phyloP scores from a whole-genome alignment of 805 yeast species.

The Dipodascopsis uninucleata region DNA sequence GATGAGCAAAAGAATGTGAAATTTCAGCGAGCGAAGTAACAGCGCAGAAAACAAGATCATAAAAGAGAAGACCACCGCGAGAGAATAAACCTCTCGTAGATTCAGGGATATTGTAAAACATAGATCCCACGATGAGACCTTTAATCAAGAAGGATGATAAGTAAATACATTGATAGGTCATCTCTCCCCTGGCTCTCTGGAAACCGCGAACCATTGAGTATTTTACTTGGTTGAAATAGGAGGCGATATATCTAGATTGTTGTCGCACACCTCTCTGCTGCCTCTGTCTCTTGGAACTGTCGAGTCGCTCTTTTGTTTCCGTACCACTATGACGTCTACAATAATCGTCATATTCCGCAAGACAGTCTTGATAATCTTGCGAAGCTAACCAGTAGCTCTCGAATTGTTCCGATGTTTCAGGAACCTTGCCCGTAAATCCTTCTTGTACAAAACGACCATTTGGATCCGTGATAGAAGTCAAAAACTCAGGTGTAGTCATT shows the following conservation, averaged over 20 bases:
- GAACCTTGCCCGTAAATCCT: conserved; percentile 50
- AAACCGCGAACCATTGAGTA: conserved; percentile 32
- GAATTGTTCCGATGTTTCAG: conserved; percentile 43
- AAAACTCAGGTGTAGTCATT: conserved; percentile 47
- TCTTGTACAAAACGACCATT: conserved; percentile 44
- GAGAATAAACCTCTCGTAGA: conserved; percentile 55
- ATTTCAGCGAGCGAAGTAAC: conserved; percentile 47
- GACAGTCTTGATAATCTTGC: conserved; percentile 44
- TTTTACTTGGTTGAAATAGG: conserved; percentile 47
- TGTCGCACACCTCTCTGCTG: conserved; percentile 40
- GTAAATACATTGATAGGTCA: conserved; percentile 46
- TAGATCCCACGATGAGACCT: conserved; percentile 61
- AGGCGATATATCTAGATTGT: conserved; percentile 45
- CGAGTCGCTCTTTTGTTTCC: no score
- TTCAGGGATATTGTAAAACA: conserved; percentile 52
- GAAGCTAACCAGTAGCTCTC: conserved; percentile 51
- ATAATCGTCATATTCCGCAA: conserved; percentile 54
- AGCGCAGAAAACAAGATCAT: conserved; percentile 40
- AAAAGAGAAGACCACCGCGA: conserved; percentile 62
- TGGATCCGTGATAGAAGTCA: conserved; percentile 43
- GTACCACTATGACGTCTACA: no score
- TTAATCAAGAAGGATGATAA: conserved; percentile 50
- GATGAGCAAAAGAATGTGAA: conserved; percentile 43
- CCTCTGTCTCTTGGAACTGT: no score
- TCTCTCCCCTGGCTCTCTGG: conserved; percentile 57